Evolutionary conservation across 306 rosid species (phyloP).

Genomic region (Vigna reflexopilosa): DNA sequence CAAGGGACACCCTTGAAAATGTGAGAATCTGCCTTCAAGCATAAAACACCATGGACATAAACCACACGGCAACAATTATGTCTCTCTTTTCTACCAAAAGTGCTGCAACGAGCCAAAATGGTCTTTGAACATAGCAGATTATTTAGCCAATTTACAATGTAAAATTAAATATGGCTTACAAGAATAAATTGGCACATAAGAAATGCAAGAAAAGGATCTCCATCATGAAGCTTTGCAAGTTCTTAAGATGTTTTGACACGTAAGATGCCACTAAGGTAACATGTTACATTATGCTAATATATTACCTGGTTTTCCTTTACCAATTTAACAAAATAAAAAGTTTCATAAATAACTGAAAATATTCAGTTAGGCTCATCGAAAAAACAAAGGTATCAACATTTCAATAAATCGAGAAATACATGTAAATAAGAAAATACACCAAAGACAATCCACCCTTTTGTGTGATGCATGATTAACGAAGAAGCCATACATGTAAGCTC

Average conservation of each 20-base stretch:
- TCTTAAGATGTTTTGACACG: not conserved
- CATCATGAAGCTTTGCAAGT: slow-evolving; percentile 23
- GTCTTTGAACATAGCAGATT: not conserved
- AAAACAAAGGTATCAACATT: slow-evolving; percentile 3
- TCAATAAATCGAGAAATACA: slow-evolving; percentile 3
- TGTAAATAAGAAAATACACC: slow-evolving; percentile 30
- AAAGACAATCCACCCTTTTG: slow-evolving; percentile 62
- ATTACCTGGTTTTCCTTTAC: not conserved
- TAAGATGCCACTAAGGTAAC: not conserved
- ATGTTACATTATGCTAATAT: not conserved
- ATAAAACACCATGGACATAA: not conserved
- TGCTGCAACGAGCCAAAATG: not conserved
- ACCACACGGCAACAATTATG: not conserved
- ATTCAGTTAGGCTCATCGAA: not conserved
- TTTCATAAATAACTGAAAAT: not conserved
- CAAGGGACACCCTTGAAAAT: slow-evolving; percentile 3
- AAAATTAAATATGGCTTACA: not conserved
- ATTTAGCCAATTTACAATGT: not conserved
- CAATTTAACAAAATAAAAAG: slow-evolving; percentile 17
- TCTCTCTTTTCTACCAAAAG: not conserved
- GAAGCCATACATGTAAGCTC: slow-evolving; percentile 94
- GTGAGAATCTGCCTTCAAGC: not conserved
- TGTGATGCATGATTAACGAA: slow-evolving; percentile 69
- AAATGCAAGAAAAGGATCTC: slow-evolving; percentile 6
- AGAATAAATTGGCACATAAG: not conserved